A percentile compares a stretch with the other conserved stretches of the same genome.
phyloP scores from a whole-genome alignment of 176 grass and related monocot species.

The Oryza glaberrima region DNA sequence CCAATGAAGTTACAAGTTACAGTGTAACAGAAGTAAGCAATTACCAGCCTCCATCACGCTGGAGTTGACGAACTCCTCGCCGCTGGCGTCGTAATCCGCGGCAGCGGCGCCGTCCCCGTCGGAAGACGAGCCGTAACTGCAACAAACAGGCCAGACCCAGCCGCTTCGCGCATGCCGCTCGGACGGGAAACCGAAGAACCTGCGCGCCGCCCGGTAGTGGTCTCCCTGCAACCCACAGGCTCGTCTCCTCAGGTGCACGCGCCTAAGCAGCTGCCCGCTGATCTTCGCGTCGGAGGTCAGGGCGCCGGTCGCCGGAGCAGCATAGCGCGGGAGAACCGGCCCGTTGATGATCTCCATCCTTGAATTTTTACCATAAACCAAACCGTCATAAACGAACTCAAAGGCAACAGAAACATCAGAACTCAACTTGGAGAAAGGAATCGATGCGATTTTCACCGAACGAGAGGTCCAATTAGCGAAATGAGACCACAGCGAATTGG shows the following conservation, averaged over 20 bases:
- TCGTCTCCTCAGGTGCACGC: constrained; percentile 42
- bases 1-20: background rate
- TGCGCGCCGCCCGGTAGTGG: constrained; percentile 40
- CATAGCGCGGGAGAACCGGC: constrained; percentile 50
- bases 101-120: constrained; percentile 73
- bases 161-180: constrained; percentile 35
- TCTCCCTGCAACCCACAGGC: constrained; percentile 37
- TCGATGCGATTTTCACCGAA: background rate
- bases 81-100: constrained; percentile 74
- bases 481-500: background rate
- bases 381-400: constrained; percentile 29
- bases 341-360: constrained; percentile 69
- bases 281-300: constrained; percentile 43
- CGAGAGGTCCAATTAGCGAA: background rate
- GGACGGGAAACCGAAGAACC: constrained; percentile 34
- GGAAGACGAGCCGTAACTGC: constrained; percentile 73
- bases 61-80: constrained; percentile 87
- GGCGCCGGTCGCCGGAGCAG: constrained; percentile 28
- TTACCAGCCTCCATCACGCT: constrained; percentile 90
- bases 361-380: background rate
- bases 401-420: background rate
- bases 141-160: constrained; percentile 53
- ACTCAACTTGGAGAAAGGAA: background rate
- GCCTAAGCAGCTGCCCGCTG: constrained; percentile 43
- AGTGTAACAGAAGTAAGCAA: background rate